Percentiles rank a stretch among this genome's conserved stretches.
These are phyloP conservation scores for Candida dendrica DNA, from an alignment of 805 yeast species.

Conservation along the genomic window DNA sequence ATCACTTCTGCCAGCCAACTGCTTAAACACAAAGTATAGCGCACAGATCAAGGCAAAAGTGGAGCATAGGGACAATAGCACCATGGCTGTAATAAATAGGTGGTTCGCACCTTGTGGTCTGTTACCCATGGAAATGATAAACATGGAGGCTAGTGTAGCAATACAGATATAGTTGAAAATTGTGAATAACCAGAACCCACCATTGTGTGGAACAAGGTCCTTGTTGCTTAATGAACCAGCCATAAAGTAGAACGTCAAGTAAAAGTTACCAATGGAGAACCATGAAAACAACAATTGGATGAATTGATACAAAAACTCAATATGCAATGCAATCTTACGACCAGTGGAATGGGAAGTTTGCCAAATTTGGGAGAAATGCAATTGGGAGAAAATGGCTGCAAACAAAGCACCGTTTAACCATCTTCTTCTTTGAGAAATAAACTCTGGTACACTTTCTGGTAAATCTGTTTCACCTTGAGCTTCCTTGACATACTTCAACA, in stretches of 20 bases:
- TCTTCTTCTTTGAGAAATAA: conserved; percentile 92
- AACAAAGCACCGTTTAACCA: conserved; percentile 98
- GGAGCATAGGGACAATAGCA: conserved; percentile 71
- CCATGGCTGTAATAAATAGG: conserved; percentile 66
- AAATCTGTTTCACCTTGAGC: conserved; percentile 97
- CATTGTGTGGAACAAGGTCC: conserved; percentile 46
- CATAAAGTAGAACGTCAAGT: conserved; percentile 84
- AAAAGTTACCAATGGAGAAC: conserved; percentile 89
- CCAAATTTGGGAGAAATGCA: conserved; percentile 87
- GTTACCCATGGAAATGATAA: conserved; percentile 92
- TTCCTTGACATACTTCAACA: conserved; percentile 81
- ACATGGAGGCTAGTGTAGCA: conserved; percentile 78
- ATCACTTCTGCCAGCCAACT: conserved; percentile 31
- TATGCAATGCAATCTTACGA: conserved; percentile 75
- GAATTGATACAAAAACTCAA: conserved; percentile 87
- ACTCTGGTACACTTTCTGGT: conserved; percentile 91
- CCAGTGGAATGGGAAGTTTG: conserved; percentile 71
- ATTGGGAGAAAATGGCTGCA: conserved; percentile 86
- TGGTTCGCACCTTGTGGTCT: conserved; percentile 93
- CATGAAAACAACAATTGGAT: conserved; percentile 76
- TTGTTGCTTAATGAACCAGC: conserved; percentile 71
- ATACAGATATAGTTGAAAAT: conserved; percentile 80
- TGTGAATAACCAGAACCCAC: conserved; percentile 81
- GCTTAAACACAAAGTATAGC: conserved; percentile 61
- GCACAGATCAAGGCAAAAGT: conserved; percentile 78